Percentiles rank a stretch among this genome's conserved stretches.
Evolutionary conservation across 495 filamentous ascomycete species (phyloP).

Genomic region (Neurospora pannonica): DNA sequence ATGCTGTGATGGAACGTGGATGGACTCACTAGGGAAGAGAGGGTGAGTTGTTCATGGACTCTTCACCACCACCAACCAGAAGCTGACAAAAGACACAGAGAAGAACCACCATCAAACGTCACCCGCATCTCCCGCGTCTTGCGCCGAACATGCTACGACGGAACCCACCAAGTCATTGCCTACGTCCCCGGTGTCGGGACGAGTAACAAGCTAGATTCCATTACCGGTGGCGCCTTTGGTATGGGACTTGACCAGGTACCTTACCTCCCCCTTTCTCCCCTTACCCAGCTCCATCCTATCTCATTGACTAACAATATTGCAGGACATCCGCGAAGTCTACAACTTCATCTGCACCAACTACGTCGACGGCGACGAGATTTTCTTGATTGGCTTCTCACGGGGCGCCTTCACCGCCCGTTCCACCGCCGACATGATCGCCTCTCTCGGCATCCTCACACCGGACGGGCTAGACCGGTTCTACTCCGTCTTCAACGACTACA

Average conservation of each 20-base stretch:
- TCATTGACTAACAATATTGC: neutral
- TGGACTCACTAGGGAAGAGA: constrained; percentile 22
- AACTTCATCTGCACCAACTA: constrained; percentile 57
- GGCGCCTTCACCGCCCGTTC: constrained; percentile 60
- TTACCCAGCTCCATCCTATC: neutral
- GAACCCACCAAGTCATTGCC: constrained; percentile 30
- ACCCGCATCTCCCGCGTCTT: constrained; percentile 32
- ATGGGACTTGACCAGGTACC: constrained; percentile 24
- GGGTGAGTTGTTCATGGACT: constrained; percentile 7
- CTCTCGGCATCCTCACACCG: constrained; percentile 51
- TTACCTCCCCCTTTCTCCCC: neutral
- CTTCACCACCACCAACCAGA: neutral
- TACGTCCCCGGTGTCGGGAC: constrained; percentile 40
- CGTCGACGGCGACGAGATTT: constrained; percentile 52
- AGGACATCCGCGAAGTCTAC: constrained; percentile 54
- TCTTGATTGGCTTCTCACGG: constrained; percentile 59
- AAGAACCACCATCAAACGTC: constrained; percentile 35
- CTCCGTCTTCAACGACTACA: constrained; percentile 48
- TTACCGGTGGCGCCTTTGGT: constrained; percentile 41
- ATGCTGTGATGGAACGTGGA: constrained; percentile 30
- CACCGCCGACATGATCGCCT: constrained; percentile 49
- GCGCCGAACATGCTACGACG: constrained; percentile 21
- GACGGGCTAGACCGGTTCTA: constrained; percentile 50
- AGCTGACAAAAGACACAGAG: constrained; percentile 10
- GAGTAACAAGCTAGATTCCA: constrained; percentile 30